Base-by-base conservation (phyloP, 352 stramenopile genomes). In the Blastocystis sp. region DNA sequence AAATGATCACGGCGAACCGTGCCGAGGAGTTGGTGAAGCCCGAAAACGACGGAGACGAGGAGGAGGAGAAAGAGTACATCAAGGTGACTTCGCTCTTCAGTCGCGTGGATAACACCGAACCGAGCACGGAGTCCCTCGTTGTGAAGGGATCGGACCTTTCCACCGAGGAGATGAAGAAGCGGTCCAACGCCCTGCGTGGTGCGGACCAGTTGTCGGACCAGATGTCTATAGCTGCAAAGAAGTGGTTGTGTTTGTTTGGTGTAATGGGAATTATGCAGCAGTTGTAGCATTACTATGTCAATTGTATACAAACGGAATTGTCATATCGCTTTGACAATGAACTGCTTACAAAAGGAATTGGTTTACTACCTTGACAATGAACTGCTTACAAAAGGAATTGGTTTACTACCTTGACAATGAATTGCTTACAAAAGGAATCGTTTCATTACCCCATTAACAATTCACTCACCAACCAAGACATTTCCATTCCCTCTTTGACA, bases 1-100 rank as follows among this genome's bases (percentile, higher is more conserved):
- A 81, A 32, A 81, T 81, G 69, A 81, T 81, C 36, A 81, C 69
- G 4, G 46, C 69, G 40, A 81, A 81, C 38, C 42, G 69, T 44
- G 69, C 69, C 6, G 69, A 81, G 36, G 69, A 81, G 46, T 21
- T 81, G 9, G 48, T 81, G 14, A 81, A 81, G n/a, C 69, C 61
- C 44, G 9, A 81, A 21, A n/a, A 54, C 16, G 53, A 44, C 2
- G 46, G 69, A 14, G 69, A 81, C 16, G 40, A 63, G 34, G 69
- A 81, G 34, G 69, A 81, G 42, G 61, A 72, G 14, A 44, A 81
- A 24, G 69, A 81, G 8, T 81, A 81, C 46, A 63, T 65, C 21
- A 81, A 81, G 4, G 69, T 64, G 8, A 64, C 69, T 0, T 65
- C 42, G 29, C 24, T 81, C 3, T 81, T 81, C 32, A 81, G 56